Base-by-base conservation (phyloP, 2,329 filamentous ascomycete species). In the Didymella glomerata region DNA sequence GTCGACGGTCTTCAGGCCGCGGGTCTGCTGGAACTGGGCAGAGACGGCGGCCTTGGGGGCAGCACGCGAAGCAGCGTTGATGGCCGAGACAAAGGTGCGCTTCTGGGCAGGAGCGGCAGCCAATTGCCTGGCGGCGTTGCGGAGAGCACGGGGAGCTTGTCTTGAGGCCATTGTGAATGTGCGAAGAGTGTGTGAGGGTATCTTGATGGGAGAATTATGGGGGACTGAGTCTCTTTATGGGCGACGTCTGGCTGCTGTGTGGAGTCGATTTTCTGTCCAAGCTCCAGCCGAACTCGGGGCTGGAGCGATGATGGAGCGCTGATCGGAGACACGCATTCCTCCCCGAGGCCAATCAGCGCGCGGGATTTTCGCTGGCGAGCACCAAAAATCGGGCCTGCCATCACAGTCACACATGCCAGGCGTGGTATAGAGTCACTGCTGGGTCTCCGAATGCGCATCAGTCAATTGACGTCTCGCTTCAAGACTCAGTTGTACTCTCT, bases 1-100 rank as follows among this genome's bases (percentile, higher is more conserved):
- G 88, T 98, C 93, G 81, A 99, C 94, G 73, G 94, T 97, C 92
- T 99, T 98, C 77, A 97, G 83, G 80, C 95, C 95, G 78, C 95
- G 90, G 69, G 86, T 83, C 76, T 88, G 86, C 84, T 92, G 90
- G 79, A 88, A 77, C 48, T 81, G 76, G 40, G 78, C 70, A 57
- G 78, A 76, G 53, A 81, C 77, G 67, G 78, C 77, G 34, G 80
- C 76, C 71, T 79, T 81, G 69, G 79, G 79, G 48, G 77, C 74
- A 68, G 80, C 78, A 62, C 78, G 76, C 68, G 79, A 75, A 67
- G 81, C 80, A 71, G 81, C 80, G 64, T 82, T 83, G 69, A 85
- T 79, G 62, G 85, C 84, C 65, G 85, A 83, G 67, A 87, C 78
- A 73, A 88, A 85, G 62, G 85, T 84, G 75, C 85, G 84, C 71